These are phyloP conservation scores for Nemania bipapillata DNA, from an alignment of 2,329 filamentous ascomycete genomes.

Conservation along the genomic window DNA sequence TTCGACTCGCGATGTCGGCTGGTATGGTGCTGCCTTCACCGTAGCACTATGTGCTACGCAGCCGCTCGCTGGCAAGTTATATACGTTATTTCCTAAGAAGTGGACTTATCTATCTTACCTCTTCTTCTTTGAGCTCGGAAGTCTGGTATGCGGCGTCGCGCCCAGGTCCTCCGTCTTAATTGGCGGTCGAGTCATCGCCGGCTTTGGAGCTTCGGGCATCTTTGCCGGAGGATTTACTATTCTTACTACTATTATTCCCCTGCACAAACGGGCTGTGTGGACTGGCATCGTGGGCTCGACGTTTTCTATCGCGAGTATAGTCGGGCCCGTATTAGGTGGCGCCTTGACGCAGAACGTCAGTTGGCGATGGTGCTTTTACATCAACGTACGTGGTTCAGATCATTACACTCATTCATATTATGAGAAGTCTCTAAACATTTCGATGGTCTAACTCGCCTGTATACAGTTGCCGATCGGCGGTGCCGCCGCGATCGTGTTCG, in stretches of 20 bases:
- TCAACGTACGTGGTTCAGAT: slow-evolving; percentile 36
- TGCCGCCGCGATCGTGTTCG: not conserved
- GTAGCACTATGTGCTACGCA: slow-evolving; percentile 16
- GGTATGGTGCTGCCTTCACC: slow-evolving; percentile 29
- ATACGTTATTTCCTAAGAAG: slow-evolving; percentile 9
- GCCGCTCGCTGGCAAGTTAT: slow-evolving; percentile 33
- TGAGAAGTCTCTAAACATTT: not conserved
- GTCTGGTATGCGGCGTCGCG: not conserved
- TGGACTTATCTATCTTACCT: not conserved
- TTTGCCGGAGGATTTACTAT: slow-evolving; percentile 48
- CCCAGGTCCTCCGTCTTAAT: not conserved
- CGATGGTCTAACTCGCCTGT: no score
- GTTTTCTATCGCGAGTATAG: slow-evolving; percentile 37
- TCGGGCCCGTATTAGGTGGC: slow-evolving; percentile 37
- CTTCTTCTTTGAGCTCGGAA: not conserved
- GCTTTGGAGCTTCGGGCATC: slow-evolving; percentile 48
- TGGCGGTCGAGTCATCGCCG: slow-evolving; percentile 17
- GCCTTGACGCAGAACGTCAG: slow-evolving; percentile 36
- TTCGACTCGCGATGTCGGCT: slow-evolving; percentile 33
- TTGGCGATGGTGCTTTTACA: slow-evolving; percentile 43
- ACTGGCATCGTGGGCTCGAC: slow-evolving; percentile 31
- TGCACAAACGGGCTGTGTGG: slow-evolving; percentile 37
- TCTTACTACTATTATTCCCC: slow-evolving; percentile 37
- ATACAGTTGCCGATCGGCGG: slow-evolving; percentile 36
- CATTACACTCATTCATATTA: not conserved